Evolutionary conservation across 805 yeast species (phyloP), one percentile per base, ranked within the genome.

Genomic region (Teunomyces atbi): DNA sequence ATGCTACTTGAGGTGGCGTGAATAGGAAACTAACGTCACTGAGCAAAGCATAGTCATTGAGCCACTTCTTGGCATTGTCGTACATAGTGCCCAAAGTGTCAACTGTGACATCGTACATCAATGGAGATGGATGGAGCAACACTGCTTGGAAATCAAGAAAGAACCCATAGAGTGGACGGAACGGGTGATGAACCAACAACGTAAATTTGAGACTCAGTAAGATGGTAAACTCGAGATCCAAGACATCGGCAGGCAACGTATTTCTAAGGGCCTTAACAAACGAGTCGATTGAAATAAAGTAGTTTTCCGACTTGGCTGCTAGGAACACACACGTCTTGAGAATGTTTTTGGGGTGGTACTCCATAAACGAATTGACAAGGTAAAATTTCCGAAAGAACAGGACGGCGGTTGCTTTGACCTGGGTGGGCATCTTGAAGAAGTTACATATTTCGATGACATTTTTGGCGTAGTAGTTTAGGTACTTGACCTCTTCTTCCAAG

Each of bases 1-100:
- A 70, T 1, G 98, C 97, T 26, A 94, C 88, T 59, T 94, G 99
- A 1, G 98, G 96, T 0, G 99, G 99, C 0, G 98, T 84, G 66
- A 69, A 92, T 29, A 82, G 69, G 56, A 89, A 92, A 6, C 77
- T 71, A 3, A 80, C 91, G 60, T 94, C 96, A 15, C 92, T 82
- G 29, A 84, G 69, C 34, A 72, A 53, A 1, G 89, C 70, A n/a
- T 88, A 77, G 20, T 83, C 87, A 38, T 82, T 79, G 4, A 88
- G 74, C 63, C 82, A 66, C 23, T 71, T 75, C 55, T 85, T 80
- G 8, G 96, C 89, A 36, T 70, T 68, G 58, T 88, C 95, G 64
- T 88, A 87, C 37, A 82, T 74, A 39, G 72, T 71, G 1, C 94
- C 92, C 48, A 89, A 66, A 41, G 81, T 76, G 39, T 78, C 78